phyloP scores from a whole-genome alignment of 1,284 basidiomycete genomes.

The Ceraceosorus guamensis region DNA sequence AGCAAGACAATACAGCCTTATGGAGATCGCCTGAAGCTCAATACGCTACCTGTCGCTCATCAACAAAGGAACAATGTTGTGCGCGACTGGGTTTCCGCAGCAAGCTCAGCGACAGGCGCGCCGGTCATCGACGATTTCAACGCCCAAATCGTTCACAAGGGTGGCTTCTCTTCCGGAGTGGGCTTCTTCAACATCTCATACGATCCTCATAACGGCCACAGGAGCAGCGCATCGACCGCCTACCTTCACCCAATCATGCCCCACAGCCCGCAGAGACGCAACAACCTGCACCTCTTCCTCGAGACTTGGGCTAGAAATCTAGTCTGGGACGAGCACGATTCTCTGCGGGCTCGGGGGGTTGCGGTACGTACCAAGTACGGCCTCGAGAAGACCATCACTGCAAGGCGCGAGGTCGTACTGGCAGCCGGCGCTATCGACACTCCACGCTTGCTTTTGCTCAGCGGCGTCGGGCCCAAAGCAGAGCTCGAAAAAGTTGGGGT shows the following conservation, averaged over 20 bases:
- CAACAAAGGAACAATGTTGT: slow-evolving; percentile 48
- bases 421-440: slow-evolving; percentile 51
- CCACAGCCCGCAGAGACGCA: slow-evolving; percentile 35
- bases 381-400: slow-evolving; percentile 32
- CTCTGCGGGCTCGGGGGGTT: slow-evolving; percentile 31
- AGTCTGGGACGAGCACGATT: slow-evolving; percentile 24
- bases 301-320: slow-evolving; percentile 47
- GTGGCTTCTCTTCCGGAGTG: slow-evolving; percentile 40
- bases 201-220: slow-evolving; percentile 44
- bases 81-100: slow-evolving; percentile 45
- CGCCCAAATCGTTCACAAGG: slow-evolving; percentile 41
- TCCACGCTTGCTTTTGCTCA: slow-evolving; percentile 55
- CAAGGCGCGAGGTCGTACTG: slow-evolving; percentile 42
- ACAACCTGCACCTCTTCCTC: slow-evolving; percentile 48
- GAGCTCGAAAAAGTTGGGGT: slow-evolving; percentile 52
- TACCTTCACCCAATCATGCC: slow-evolving; percentile 50
- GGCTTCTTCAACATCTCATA: slow-evolving; percentile 49
- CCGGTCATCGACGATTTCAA: slow-evolving; percentile 45
- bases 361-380: slow-evolving; percentile 35
- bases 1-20: slow-evolving; percentile 42
- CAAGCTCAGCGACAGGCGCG: slow-evolving; percentile 34
- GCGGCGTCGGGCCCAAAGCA: slow-evolving; percentile 53
- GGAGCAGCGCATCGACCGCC: slow-evolving; percentile 44
- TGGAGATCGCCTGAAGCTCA: slow-evolving; percentile 47
- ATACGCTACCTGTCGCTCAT: slow-evolving; percentile 46